Evolutionary conservation across 1,284 basidiomycete species (phyloP).

Genomic region (Irpex sp.): DNA sequence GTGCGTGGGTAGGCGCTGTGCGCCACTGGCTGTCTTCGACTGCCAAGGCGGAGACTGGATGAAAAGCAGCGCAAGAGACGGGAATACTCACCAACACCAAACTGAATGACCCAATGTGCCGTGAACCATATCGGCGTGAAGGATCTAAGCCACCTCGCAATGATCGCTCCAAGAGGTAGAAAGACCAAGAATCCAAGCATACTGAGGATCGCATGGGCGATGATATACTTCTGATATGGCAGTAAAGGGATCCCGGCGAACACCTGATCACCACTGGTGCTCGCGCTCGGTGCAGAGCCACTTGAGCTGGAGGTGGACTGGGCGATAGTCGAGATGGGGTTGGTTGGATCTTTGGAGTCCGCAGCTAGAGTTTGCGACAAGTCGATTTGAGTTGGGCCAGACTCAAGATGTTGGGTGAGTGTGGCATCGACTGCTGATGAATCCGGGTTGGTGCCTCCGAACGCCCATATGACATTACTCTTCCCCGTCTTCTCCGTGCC

Average conservation of each 20-base stretch:
- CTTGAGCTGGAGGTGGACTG: not conserved
- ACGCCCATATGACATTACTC: constrained; percentile 30
- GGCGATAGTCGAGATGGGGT: constrained; percentile 11
- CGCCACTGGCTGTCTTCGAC: not conserved
- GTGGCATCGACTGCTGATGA: constrained; percentile 23
- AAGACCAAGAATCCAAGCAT: constrained; percentile 28
- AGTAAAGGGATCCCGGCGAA: constrained; percentile 18
- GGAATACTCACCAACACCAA: constrained; percentile 19
- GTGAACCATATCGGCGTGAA: constrained; percentile 26
- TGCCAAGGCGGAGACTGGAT: not conserved
- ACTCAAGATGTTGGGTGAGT: constrained; percentile 31
- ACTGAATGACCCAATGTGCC: constrained; percentile 26
- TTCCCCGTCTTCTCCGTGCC: constrained; percentile 17
- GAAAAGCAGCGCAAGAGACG: not conserved
- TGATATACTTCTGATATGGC: constrained; percentile 28
- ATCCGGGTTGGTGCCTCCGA: constrained; percentile 29
- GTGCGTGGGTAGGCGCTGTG: not conserved
- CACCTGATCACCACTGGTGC: not conserved
- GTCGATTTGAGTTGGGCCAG: constrained; percentile 27
- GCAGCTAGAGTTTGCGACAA: constrained; percentile 20
- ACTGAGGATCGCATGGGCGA: constrained; percentile 35
- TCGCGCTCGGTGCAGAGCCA: not conserved
- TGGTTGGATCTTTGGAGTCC: constrained; percentile 13
- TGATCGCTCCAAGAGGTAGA: constrained; percentile 27
- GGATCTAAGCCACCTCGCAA: constrained; percentile 29